Evolutionary conservation across 2,329 filamentous ascomycete genomes (phyloP), one percentile per base, ranked within the genome.

Genomic region (Fusarium solani-melongenae): DNA sequence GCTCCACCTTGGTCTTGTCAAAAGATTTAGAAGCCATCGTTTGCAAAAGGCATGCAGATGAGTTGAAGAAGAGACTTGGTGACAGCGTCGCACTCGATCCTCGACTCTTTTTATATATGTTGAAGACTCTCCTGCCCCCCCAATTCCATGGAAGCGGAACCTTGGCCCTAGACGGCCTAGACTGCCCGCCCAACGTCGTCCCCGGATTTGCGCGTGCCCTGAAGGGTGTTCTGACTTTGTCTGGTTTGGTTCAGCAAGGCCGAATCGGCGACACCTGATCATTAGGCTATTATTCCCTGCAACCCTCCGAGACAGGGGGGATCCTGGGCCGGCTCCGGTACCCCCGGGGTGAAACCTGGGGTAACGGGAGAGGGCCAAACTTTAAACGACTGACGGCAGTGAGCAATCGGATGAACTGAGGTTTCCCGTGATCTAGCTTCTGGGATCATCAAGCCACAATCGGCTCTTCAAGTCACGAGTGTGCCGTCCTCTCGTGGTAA

Each of bases 101-200:
- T 34, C 9, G 57, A 70, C 64, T 69, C 57, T 73, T 73, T 73
- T 38, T 38, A 36, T 36, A 74, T 73, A 74, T 39, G 67, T 64
- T 46, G 31, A 34, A 34, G 49, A 46, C 39, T 44, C 38, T 41
- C 29, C 44, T 17, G 44, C 17, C 49, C 63, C 27, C 49, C 29
- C 49, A 53, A 58, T 66, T 20, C 27, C 38, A 55, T 55, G 22
- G 12, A 46, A 27, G 7, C 68, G 68, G 64, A 49, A 58, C 34
- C 56, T 34, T 63, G 59, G 34, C 41, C 66, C 71, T 61, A 55
- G 64, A 66, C 20, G 57, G 68, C 57, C 59, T 69, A 55, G 17
- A 29, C 33, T 63, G 56, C 36, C 71, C 71, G 71, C 63, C 53
- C 71, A 57, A 69, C 61, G 71, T 73, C 61, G 71, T 74, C 71